Evolutionary conservation across 2,329 filamentous ascomycete species (phyloP).

Genomic region (Cadophora sp.): DNA sequence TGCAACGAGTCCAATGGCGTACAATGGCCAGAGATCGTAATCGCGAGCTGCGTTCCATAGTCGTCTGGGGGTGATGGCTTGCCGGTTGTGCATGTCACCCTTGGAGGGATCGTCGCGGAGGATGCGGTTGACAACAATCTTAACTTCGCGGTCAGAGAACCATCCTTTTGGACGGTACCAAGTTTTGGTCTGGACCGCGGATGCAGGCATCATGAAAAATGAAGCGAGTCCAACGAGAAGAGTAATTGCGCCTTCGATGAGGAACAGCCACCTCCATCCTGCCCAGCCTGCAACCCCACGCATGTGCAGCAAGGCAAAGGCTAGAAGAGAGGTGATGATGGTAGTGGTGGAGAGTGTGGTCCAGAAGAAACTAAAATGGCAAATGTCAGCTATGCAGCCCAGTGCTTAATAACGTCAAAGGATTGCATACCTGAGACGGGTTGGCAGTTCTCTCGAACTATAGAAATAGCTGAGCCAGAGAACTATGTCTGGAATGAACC

Average conservation of each 20-base stretch:
- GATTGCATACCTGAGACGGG: conserved; percentile 20
- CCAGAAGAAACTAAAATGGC: conserved; percentile 70
- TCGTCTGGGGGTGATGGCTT: conserved; percentile 57
- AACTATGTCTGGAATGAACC: conserved; percentile 69
- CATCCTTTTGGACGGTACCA: conserved; percentile 66
- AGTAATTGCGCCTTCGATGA: conserved; percentile 63
- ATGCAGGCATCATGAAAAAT: conserved; percentile 64
- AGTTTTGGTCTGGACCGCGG: conserved; percentile 63
- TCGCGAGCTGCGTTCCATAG: conserved; percentile 62
- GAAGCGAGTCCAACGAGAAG: conserved; percentile 58
- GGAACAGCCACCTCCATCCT: conserved; percentile 62
- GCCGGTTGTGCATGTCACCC: conserved; percentile 65
- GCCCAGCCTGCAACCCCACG: conserved; percentile 56
- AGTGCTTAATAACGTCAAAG: background rate
- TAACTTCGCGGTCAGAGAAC: conserved; percentile 68
- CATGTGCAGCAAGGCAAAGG: conserved; percentile 60
- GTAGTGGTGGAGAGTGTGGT: conserved; percentile 57
- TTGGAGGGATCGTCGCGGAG: conserved; percentile 57
- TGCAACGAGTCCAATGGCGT: conserved; percentile 53
- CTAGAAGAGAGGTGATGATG: conserved; percentile 58
- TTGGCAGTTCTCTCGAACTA: conserved; percentile 56
- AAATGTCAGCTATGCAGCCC: background rate
- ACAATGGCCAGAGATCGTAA: conserved; percentile 66
- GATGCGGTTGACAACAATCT: conserved; percentile 70
- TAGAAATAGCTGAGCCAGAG: conserved; percentile 80